Base-by-base conservation (phyloP, 2,329 filamentous ascomycete species). In the Beauveria caledonica region DNA sequence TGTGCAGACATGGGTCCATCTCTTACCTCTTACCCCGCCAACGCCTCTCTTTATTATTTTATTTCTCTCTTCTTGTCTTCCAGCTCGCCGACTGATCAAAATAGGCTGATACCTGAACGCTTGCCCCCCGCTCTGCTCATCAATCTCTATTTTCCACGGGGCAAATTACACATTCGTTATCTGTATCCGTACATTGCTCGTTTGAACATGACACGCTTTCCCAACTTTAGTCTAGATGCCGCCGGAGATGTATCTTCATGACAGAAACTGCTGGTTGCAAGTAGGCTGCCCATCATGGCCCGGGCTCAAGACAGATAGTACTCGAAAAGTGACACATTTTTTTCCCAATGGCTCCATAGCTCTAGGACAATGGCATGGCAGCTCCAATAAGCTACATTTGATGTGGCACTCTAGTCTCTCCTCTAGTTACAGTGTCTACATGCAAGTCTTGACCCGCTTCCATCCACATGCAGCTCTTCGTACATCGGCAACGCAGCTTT, bases 401-500 rank as follows among this genome's bases (percentile, higher is more conserved):
- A 48, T 39, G 29, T 48, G 44, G 42, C 11, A 23, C 54, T 33
- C 29, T 11, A 33, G 29, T 33, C 29, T 33, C 29, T 33, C n/a
- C n/a, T n/a, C n/a, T n/a, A 27, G 25, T 27, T 29, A 29, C 27
- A 29, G 8, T 9, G 1, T 29, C 40, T 39, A 17, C 40, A 17
- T 3, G 42, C 25, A 33, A 39, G 42, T 39, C 55, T 39, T 39
- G 45, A 44, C 55, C 55, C 55, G 55, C 33, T 51, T 36, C 23
- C 45, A 36, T 23, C 23, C 33, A 58, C 46, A 50, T 33, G 29
- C n/a, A 46, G 27, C 54, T 46, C 11, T 33, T 33, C 29, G 29
- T 33, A 39, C 54, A 48, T 29, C 54, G 54, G 54, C 44, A 57
- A 57, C 44, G 46, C 46, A 51, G 55, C 55, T 51, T 23, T 50